Evolutionary conservation across 1,284 basidiomycete genomes (phyloP), one percentile per base, ranked within the genome.

Genomic region (Sporisorium exsertum): DNA sequence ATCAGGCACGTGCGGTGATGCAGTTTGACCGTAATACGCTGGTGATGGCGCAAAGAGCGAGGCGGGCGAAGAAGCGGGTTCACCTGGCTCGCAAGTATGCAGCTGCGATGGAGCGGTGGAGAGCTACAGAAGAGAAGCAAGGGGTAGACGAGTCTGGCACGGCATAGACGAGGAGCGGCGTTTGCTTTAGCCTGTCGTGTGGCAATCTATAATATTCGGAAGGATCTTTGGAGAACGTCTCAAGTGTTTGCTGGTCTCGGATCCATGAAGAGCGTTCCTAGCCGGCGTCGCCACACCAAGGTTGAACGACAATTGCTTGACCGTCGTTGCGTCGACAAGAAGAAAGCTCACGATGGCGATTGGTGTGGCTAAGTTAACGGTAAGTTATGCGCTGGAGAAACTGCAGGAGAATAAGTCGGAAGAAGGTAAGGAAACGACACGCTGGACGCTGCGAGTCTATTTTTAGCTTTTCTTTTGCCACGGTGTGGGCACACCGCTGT

Each of bases 21-120:
- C 29, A 53, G 20, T 83, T 82, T 63, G 67, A 64, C 18, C 45
- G 51, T 9, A 69, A 71, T 62, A 81, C 72, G 59, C 63, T 84
- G 13, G 59, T 65, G 9, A 51, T 62, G 42, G 81, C 82, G 6
- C 73, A 84, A 49, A 60, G 63, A 46, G 81, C 80, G 12, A 69
- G 76, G 26, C 43, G 58, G 6, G 75, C 76, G 24, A 76, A 72
- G 43, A 56, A 56, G 45, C 58, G 77, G 55, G 64, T 58, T n/a
- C 56, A 58, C 27, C 24, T 70, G 37, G 60, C 59, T 27, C 50
- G 45, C 3, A 62, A 70, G 54, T 49, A 75, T 43, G 58, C 46
- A 3, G 52, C 45, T 22, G 57, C 59, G 29, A 62, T 64, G 64
- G 8, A 52, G 32, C 42, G n/a, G 43, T 65, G 69, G 64, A 55